Base-by-base conservation (phyloP, 2,329 filamentous ascomycete species). In the Cyphellophora attinorum region DNA sequence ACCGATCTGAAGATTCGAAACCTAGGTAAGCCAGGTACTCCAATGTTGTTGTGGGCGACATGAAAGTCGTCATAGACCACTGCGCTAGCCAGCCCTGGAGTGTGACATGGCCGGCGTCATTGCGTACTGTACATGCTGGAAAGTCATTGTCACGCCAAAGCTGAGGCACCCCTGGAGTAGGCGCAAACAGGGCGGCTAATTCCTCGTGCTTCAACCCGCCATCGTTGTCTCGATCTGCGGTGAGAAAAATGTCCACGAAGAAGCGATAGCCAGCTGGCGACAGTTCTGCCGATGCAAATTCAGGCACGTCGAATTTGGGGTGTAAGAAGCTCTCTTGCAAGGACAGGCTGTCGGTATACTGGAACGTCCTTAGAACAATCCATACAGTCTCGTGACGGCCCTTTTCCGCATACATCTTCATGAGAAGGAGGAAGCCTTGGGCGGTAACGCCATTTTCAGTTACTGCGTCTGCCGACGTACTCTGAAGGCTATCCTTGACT, bases 51-150 rank as follows among this genome's bases (percentile, higher is more conserved):
- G 91, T 93, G 10, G 91, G 89, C 37, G 93, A 88, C 40, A 93
- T 77, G 51, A 96, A 98, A 0, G 91, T 98, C 1, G 91, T 98
- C 91, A 98, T 98, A 56, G 88, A 95, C 91, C 91, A 98, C 52
- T 98, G 91, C 3, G 91, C 91, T 23, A 98, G 74, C 91, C 91
- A 98, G 2, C 91, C 91, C 58, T 98, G 91, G 3, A 98, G 68
- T 1, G 91, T 98, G 42, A 98, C 88, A 55, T 96, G 77, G 0
- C 91, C 91, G 6, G 85, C 85, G 59, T 98, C 91, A 53, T 95
- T 96, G 27, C 85, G 80, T 12, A 96, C 89, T 0, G 91, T 95
- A 15, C 85, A 93, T 1, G 83, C 86, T 2, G 91, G 91, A 52
- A 98, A 98, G 1, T 77, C 83, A 1, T 81, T 81, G 44, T 95